Evolutionary conservation across 371 early-diverging fungal species (phyloP), one percentile per base, ranked within the genome.

Genomic region (Mucor irregularis): DNA sequence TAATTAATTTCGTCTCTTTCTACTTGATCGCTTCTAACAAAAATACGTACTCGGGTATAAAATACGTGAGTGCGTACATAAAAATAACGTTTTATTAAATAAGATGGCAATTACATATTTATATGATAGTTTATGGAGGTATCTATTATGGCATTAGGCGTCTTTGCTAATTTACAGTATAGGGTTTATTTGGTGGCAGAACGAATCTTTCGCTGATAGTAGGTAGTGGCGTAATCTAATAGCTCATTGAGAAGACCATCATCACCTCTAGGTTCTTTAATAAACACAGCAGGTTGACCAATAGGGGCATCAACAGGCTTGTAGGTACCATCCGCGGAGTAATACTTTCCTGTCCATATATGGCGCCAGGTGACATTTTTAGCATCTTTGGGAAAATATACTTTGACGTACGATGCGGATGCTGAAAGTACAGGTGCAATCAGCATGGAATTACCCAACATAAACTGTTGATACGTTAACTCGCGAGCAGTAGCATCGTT

Each of bases 221-320:
- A 64, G 4, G 45, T 52, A 5, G 61, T 56, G 29, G 78, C 73
- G 44, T 68, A 78, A 17, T 68, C 64, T 3, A 78, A 21, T 4
- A 78, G 40, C 3, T 47, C 54, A 34, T 74, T 67, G 17, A 78
- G 35, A 3, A 72, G 28, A 5, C 74, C 71, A 49, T 70, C 63
- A 39, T 78, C 76, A 31, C 60, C 60, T 39, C 78, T 53, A 3
- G 78, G 78, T 29, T 75, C 78, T 42, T 58, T 73, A n/a, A 75
- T 57, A 43, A 78, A 75, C 5, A 65, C 68, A n/a, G 75, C 64
- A 16, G 78, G 78, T 21, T 71, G 72, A 3, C 78, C 78, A 21
- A 75, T 10, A 16, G 78, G 78, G 2, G 76, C 61, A 60, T 75
- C 69, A 0, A 78, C 49, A 4, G 71, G 46, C 31, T 67, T 56